These are phyloP conservation scores for Pseudocercospora vitis DNA, from an alignment of 2,329 filamentous ascomycete genomes.

Conservation along the genomic window DNA sequence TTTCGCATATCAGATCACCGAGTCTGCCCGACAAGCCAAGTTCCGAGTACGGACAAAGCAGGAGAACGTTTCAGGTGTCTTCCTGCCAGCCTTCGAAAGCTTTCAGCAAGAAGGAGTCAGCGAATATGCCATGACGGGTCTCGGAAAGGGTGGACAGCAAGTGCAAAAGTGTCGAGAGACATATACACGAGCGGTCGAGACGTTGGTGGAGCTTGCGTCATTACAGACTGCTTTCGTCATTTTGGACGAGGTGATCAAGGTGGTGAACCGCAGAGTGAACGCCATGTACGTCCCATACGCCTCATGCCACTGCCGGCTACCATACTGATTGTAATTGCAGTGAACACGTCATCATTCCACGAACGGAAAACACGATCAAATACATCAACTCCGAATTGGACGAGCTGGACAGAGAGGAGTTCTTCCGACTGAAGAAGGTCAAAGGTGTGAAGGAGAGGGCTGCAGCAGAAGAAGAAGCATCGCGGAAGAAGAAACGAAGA, in stretches of 20 bases:
- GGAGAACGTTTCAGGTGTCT: slow-evolving; percentile 96
- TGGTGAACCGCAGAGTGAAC: slow-evolving; percentile 96
- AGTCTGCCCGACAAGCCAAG: slow-evolving; percentile 87
- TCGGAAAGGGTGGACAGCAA: slow-evolving; percentile 96
- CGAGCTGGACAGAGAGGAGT: slow-evolving; percentile 95
- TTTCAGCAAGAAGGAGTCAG: slow-evolving; percentile 82
- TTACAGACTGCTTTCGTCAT: slow-evolving; percentile 98
- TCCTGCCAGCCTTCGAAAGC: slow-evolving; percentile 90
- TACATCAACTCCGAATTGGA: slow-evolving; percentile 99
- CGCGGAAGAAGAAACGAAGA: slow-evolving; percentile 31
- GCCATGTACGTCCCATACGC: slow-evolving; percentile 70
- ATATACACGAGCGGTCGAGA: slow-evolving; percentile 93
- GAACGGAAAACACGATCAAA: slow-evolving; percentile 99
- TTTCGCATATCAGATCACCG: slow-evolving; percentile 95
- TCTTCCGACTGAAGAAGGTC: slow-evolving; percentile 95
- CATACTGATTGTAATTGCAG: slow-evolving; percentile 43
- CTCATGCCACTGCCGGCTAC: not conserved
- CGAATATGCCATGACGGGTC: slow-evolving; percentile 91
- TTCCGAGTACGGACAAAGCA: slow-evolving; percentile 94
- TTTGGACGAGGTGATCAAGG: slow-evolving; percentile 97
- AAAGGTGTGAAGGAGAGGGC: slow-evolving; percentile 66
- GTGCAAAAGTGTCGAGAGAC: slow-evolving; percentile 94
- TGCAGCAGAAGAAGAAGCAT: slow-evolving; percentile 42
- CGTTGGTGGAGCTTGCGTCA: slow-evolving; percentile 89
- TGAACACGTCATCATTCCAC: slow-evolving; percentile 93